Evolutionary conservation across 225 moss, liverwort and hornwort genomes (phyloP).

Genomic region (Takakia lepidozioides): DNA sequence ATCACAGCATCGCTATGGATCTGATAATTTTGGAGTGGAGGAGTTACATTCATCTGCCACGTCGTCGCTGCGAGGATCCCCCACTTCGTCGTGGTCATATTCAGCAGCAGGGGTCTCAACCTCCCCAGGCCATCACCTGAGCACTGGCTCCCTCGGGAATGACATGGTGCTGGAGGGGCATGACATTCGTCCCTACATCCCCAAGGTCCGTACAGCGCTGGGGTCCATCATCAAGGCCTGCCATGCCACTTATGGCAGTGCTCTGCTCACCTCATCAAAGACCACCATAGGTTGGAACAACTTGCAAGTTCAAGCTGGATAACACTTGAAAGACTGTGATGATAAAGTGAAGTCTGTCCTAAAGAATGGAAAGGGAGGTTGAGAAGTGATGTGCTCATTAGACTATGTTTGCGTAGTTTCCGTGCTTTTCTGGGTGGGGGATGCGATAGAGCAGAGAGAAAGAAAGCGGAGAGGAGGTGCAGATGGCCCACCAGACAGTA

Average conservation of each 20-base stretch:
- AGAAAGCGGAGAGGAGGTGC: no score
- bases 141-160: constrained; percentile 55
- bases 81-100: constrained; percentile 82
- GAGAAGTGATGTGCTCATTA: no score
- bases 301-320: no score
- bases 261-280: constrained; percentile 74
- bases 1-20: constrained; percentile 73
- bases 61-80: constrained; percentile 75
- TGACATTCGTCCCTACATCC: constrained; percentile 92
- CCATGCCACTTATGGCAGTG: constrained; percentile 72
- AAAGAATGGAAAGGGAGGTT: no score
- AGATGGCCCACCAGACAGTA: no score
- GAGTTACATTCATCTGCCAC: constrained; percentile 74
- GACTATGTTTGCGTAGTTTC: no score
- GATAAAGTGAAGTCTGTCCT: no score
- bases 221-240: constrained; percentile 98
- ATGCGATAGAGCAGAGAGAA: no score
- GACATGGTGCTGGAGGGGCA: constrained; percentile 65
- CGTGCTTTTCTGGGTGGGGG: no score
- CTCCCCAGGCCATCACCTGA: constrained; percentile 62
- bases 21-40: constrained; percentile 69
- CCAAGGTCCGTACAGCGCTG: constrained; percentile 86
- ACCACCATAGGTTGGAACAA: constrained; percentile 59
- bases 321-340: no score
- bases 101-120: constrained; percentile 47